Evolutionary conservation across 1,284 basidiomycete genomes (phyloP), one percentile per base, ranked within the genome.

Genomic region (Takashimella koratensis): DNA sequence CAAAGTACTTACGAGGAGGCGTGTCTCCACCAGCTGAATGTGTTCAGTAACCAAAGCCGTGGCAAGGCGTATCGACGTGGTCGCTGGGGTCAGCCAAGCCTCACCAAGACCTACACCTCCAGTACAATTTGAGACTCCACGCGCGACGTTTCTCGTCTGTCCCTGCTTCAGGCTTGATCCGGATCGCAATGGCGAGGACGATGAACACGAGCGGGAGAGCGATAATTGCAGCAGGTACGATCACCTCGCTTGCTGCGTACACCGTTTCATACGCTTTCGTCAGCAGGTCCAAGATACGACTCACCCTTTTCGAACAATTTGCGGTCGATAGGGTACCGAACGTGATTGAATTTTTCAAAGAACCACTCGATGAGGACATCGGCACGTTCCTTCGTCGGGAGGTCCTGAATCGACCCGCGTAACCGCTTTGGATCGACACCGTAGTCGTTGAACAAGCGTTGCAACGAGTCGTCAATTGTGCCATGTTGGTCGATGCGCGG

Each of bases 301-400:
- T 42, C 30, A 67, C 66, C 53, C 42, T 59, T 46, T 42, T 90
- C 82, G 73, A 96, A 96, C 51, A 89, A 85, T 50, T 81, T 80
- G 58, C 94, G 88, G 40, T 88, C 90, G 23, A 96, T 82, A 39
- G 92, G 92, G 72, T 95, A 92, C 25, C 91, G 84, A 16, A 92
- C 90, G 83, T 88, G 90, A 70, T 96, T 95, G 76, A 92, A 90
- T 64, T 68, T 60, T 20, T 54, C 47, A 50, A 77, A 77, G 59
- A 73, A 77, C 63, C 69, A 74, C 39, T 65, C 64, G 27, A 74
- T 64, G n/a, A 76, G 81, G 27, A 82, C 82, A 63, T 87, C 83
- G 11, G 86, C 85, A 23, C 84, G 78, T 50, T 83, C 78, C 48
- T 82, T 81, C 2, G 85, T 83, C 20, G 90, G 90, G 25, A 94